These are phyloP conservation scores for Serendipita sp. DNA, from an alignment of 768 basidiomycete species.

Conservation along the genomic window DNA sequence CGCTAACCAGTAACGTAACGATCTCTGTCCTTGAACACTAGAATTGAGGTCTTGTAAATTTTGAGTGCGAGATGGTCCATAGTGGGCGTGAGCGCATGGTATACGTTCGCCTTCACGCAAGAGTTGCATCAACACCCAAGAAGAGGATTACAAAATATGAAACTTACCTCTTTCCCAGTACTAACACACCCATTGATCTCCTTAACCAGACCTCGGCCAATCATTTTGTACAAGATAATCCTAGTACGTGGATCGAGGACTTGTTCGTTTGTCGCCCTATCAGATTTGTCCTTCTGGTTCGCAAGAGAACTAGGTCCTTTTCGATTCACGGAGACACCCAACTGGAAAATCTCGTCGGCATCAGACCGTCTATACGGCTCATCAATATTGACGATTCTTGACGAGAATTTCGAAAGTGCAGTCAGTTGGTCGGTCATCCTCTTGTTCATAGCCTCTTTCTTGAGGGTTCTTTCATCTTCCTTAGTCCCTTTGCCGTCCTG, in stretches of 20 bases:
- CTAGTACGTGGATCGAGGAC: constrained; percentile 93
- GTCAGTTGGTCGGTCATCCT: constrained; percentile 57
- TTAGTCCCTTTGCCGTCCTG: constrained; percentile 5
- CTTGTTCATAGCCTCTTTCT: constrained; percentile 19
- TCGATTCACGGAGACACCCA: constrained; percentile 64
- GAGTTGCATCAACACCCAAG: constrained; percentile 1
- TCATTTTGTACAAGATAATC: constrained; percentile 90
- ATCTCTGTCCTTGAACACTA: constrained; percentile 94
- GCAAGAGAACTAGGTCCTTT: constrained; percentile 82
- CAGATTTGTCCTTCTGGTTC: constrained; percentile 87
- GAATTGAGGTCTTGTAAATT: constrained; percentile 96
- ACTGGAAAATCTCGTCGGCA: constrained; percentile 20
- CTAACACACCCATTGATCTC: constrained; percentile 93
- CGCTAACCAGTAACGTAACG: constrained; percentile 69
- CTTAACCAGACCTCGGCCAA: constrained; percentile 70
- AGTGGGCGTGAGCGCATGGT: constrained; percentile 57
- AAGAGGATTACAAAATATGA: constrained; percentile 4
- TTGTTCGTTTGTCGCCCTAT: constrained; percentile 92
- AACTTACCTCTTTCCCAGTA: constrained; percentile 85
- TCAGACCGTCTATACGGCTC: constrained; percentile 37
- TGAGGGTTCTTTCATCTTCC: constrained; percentile 7
- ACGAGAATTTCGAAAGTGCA: constrained; percentile 58
- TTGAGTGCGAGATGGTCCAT: constrained; percentile 70
- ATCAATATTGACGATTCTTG: constrained; percentile 58
- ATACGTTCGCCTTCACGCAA: constrained; percentile 71